Conservation (phyloP, 2,329 filamentous ascomycete species). For the Pseudohalonectria lignicola region DNA sequence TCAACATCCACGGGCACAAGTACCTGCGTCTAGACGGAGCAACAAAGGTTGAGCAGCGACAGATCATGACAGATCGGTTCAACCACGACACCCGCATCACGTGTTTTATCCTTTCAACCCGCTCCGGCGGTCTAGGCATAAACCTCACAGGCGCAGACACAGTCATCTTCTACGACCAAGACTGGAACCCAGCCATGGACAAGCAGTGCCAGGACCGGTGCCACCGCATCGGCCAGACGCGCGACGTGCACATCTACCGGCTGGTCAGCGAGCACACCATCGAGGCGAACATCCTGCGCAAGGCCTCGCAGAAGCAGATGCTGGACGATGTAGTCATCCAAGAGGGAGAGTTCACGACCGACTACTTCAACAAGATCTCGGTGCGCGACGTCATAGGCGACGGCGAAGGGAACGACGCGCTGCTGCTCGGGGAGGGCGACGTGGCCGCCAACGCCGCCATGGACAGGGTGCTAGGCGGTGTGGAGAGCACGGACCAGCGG, state of each 20-base stretch:
- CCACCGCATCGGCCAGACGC: constrained; percentile 93
- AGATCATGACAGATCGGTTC: constrained; percentile 92
- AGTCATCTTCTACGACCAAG: constrained; percentile 97
- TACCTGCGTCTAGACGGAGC: constrained; percentile 95
- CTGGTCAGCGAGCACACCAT: constrained; percentile 91
- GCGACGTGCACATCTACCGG: constrained; percentile 96
- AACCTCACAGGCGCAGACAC: constrained; percentile 95
- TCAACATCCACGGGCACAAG: constrained; percentile 95
- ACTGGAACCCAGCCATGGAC: constrained; percentile 99
- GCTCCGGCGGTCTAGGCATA: constrained; percentile 89
- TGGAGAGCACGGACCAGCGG: constrained; percentile 48
- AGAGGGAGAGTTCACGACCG: constrained; percentile 94
- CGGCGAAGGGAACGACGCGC: constrained; percentile 11
- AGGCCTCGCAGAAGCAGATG: constrained; percentile 95
- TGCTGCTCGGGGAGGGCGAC: constrained; percentile 45
- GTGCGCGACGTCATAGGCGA: constrained; percentile 52
- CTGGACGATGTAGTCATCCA: constrained; percentile 97
- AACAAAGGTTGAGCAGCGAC: constrained; percentile 90
- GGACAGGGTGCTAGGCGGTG: constrained; percentile 68
- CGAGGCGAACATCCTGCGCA: constrained; percentile 93
- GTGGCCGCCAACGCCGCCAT: constrained; percentile 73
- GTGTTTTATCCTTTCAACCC: constrained; percentile 89
- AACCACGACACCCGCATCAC: constrained; percentile 89
- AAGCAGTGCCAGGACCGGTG: constrained; percentile 97
- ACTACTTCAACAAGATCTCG: constrained; percentile 76